Conservation (phyloP, 768 basidiomycete genomes). For the Psilocybe subaeruginosa region DNA sequence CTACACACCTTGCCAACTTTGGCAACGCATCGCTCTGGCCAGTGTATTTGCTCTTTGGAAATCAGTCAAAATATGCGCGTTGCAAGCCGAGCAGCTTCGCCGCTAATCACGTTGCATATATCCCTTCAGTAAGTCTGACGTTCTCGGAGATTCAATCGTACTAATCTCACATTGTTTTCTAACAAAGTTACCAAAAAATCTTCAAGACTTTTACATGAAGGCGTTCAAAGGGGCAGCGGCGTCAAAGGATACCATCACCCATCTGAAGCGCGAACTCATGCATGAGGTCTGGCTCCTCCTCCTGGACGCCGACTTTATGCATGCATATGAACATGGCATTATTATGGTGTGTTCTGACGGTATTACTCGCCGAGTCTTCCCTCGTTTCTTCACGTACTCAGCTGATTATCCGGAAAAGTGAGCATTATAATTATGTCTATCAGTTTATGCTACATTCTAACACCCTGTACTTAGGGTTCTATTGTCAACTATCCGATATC, state of each 20-base stretch:
- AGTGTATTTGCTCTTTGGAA: conserved; percentile 39
- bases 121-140: conserved; percentile 31
- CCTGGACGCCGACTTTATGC: conserved; percentile 21
- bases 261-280: conserved; percentile 20
- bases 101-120: conserved; percentile 42
- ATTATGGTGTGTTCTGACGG: conserved; percentile 25
- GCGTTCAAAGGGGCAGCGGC: conserved; percentile 9
- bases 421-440: not conserved
- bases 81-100: conserved; percentile 28
- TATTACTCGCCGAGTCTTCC: conserved; percentile 29
- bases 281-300: conserved; percentile 19
- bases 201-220: conserved; percentile 20
- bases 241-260: conserved; percentile 12
- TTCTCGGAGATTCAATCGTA: not conserved
- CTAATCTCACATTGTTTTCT: conserved; percentile 3
- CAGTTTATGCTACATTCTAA: not conserved
- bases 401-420: conserved; percentile 46
- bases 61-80: conserved; percentile 39
- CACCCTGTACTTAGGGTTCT: conserved; percentile 4
- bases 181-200: conserved; percentile 21
- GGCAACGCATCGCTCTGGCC: conserved; percentile 41
- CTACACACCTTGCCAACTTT: conserved; percentile 38
- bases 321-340: conserved; percentile 25
- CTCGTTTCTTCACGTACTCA: conserved; percentile 36
- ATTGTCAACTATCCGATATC: conserved; percentile 29